Evolutionary conservation across 441 rosid species (phyloP).

Genomic region (Euphorbia corollata): DNA sequence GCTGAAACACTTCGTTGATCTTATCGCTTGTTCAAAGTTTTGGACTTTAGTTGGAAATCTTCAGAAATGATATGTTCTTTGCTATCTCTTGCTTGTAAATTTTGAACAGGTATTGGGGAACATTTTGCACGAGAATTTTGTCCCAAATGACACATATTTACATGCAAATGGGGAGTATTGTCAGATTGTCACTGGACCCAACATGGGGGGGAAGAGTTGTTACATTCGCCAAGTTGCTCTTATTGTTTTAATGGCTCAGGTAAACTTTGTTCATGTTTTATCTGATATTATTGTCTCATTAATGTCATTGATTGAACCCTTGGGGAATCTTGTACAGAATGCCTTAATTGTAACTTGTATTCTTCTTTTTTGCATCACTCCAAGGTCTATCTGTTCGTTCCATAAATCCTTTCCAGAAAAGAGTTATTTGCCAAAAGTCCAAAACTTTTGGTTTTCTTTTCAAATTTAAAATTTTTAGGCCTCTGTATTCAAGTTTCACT

Average conservation of each 20-base stretch:
- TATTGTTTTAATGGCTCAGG: constrained; percentile 91
- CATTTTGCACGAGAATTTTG: constrained; percentile 62
- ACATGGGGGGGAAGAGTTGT: constrained; percentile 98
- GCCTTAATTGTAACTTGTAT: not conserved
- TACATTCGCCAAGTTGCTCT: constrained; percentile 94
- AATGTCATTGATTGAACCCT: not conserved
- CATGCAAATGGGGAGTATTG: constrained; percentile 57
- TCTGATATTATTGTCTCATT: not conserved
- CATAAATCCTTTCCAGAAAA: not conserved
- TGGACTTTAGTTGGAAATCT: not conserved
- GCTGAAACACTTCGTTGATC: constrained; percentile 1
- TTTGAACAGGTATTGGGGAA: constrained; percentile 66
- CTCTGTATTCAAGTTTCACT: constrained; percentile 20
- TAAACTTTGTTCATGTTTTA: constrained; percentile 17
- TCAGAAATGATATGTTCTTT: not conserved
- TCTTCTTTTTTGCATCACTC: not conserved
- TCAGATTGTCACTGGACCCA: constrained; percentile 91
- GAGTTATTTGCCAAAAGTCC: not conserved
- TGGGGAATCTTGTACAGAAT: no score
- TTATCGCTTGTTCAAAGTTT: not conserved
- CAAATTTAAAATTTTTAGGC: constrained; percentile 1
- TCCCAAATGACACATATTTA: constrained; percentile 77
- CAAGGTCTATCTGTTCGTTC: not conserved
- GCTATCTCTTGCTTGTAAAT: constrained; percentile 8
- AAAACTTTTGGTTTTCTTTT: not conserved